These are phyloP conservation scores for Fusarium sp. DNA, from an alignment of 2,329 filamentous ascomycete species.

Conservation along the genomic window DNA sequence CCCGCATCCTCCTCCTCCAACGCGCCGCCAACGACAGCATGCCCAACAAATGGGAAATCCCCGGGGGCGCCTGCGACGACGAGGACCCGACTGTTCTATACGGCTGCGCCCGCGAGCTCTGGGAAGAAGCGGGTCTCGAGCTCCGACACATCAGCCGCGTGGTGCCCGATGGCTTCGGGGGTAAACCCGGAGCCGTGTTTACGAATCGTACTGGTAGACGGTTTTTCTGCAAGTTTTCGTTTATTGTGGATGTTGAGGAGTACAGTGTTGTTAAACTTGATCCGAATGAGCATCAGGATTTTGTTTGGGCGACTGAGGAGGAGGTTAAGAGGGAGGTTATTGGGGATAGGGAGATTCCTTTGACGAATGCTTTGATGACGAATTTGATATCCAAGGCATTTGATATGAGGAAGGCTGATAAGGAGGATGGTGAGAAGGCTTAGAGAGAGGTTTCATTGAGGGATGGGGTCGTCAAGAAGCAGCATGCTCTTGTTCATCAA, in stretches of 20 bases:
- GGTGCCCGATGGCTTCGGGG: constrained; percentile 42
- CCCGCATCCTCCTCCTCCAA: constrained; percentile 56
- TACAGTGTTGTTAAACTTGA: constrained; percentile 47
- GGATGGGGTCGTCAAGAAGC: background rate
- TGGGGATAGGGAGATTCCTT: constrained; percentile 43
- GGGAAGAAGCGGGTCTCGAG: constrained; percentile 56
- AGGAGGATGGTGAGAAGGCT: background rate
- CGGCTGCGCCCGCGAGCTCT: constrained; percentile 57
- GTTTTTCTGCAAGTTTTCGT: constrained; percentile 47
- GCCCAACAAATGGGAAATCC: constrained; percentile 58
- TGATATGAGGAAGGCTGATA: constrained; percentile 35
- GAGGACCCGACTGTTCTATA: constrained; percentile 53
- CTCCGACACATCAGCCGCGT: constrained; percentile 43
- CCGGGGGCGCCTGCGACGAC: constrained; percentile 57
- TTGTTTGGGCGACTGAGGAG: constrained; percentile 51
- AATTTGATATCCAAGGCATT: constrained; percentile 47
- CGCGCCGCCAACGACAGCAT: constrained; percentile 55
- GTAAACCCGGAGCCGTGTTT: constrained; percentile 43
- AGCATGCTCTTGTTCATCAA: background rate
- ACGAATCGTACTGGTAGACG: constrained; percentile 47
- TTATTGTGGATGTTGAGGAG: constrained; percentile 48
- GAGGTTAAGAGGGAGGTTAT: constrained; percentile 45
- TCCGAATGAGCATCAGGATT: constrained; percentile 53
- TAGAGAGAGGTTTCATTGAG: background rate
- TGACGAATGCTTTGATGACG: constrained; percentile 44